Percentiles rank a stretch among this genome's conserved stretches.
These are phyloP conservation scores for Colletotrichum agaves DNA, from an alignment of 2,329 filamentous ascomycete species.

Conservation along the genomic window DNA sequence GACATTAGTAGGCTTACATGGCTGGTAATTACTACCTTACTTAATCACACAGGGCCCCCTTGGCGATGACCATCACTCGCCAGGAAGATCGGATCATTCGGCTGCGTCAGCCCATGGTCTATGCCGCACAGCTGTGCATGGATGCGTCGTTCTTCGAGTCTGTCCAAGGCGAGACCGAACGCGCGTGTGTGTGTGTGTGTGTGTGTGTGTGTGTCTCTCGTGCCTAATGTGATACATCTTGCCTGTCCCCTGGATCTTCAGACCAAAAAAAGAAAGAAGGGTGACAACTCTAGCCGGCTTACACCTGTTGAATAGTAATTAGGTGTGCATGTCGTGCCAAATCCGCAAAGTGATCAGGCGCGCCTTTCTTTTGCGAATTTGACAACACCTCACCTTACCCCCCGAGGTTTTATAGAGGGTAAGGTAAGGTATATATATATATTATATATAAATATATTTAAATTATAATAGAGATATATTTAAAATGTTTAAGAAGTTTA, in stretches of 20 bases:
- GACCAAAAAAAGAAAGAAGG: too few relatives aligned
- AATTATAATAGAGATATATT: too few relatives aligned
- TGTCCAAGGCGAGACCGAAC: background rate
- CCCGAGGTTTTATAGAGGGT: too few relatives aligned
- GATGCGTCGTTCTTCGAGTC: background rate
- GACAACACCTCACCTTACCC: too few relatives aligned
- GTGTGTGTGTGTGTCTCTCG: background rate
- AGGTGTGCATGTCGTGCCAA: too few relatives aligned
- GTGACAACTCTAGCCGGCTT: background rate
- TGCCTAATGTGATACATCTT: background rate
- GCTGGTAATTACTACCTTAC: background rate
- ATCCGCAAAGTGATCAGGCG: too few relatives aligned
- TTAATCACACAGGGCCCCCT: background rate
- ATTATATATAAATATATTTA: too few relatives aligned
- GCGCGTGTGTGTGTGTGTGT: background rate
- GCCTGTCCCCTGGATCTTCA: too few relatives aligned
- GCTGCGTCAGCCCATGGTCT: constrained; percentile 9
- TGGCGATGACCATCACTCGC: background rate
- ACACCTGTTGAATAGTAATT: too few relatives aligned
- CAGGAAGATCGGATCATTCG: constrained; percentile 13
- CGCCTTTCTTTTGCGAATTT: too few relatives aligned
- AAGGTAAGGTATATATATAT: too few relatives aligned
- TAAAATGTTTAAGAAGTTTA: too few relatives aligned
- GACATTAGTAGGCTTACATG: background rate
- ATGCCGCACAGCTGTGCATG: constrained; percentile 14